phyloP scores from a whole-genome alignment of 257 asterid species.

The Solanum sparsipilum region DNA sequence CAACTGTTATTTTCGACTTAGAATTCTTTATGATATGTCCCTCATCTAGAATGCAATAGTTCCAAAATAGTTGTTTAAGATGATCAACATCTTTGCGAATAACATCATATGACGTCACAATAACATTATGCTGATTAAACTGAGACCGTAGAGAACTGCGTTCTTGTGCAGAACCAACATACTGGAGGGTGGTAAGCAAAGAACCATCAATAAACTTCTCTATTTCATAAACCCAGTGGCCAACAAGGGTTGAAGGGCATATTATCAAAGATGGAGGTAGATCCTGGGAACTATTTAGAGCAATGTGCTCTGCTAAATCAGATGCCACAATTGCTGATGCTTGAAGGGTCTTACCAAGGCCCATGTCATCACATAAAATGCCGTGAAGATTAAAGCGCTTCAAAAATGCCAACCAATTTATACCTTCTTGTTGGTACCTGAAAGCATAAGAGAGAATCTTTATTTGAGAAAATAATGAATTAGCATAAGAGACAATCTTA shows the following conservation, averaged over 20 bases:
- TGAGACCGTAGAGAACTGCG: slow-evolving; percentile 57
- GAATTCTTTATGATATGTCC: slow-evolving; percentile 93
- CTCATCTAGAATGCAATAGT: slow-evolving; percentile 92
- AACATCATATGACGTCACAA: slow-evolving; percentile 89
- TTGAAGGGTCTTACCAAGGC: slow-evolving; percentile 98
- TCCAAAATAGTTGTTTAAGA: slow-evolving; percentile 71
- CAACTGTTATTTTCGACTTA: slow-evolving; percentile 83
- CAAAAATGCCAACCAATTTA: slow-evolving; percentile 93
- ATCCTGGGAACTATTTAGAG: slow-evolving; percentile 35
- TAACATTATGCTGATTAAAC: slow-evolving; percentile 65
- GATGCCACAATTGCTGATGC: slow-evolving; percentile 94
- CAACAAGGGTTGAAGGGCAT: slow-evolving; percentile 98
- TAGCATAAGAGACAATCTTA: neutral
- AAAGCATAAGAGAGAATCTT: slow-evolving; percentile 6
- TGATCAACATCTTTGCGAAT: slow-evolving; percentile 87
- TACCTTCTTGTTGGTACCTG: slow-evolving; percentile 99
- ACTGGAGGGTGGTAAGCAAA: slow-evolving; percentile 79
- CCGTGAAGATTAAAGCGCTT: slow-evolving; percentile 96
- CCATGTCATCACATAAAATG: slow-evolving; percentile 98
- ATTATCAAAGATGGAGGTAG: slow-evolving; percentile 81
- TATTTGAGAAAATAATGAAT: neutral
- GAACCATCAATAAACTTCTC: slow-evolving; percentile 96
- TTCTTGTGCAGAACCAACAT: slow-evolving; percentile 93
- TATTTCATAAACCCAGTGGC: slow-evolving; percentile 97
- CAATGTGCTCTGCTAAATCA: slow-evolving; percentile 79